Evolutionary conservation across 176 grass and related monocot species (phyloP).

Genomic region (Lolium perenne): DNA sequence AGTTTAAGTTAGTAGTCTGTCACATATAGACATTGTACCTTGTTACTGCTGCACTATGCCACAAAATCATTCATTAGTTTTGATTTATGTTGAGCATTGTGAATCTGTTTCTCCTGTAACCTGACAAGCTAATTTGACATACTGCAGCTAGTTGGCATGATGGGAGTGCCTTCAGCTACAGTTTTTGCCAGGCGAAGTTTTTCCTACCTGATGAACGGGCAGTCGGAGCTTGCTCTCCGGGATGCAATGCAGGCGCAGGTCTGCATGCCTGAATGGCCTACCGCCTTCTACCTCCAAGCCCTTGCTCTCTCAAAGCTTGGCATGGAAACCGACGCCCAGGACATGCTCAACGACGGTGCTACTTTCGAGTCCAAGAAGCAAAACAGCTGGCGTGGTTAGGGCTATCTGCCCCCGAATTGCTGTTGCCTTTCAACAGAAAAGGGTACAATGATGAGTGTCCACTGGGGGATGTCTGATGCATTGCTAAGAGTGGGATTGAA

Average conservation of each 20-base stretch:
- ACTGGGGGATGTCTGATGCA: slow-evolving; percentile 9
- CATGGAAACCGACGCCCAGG: slow-evolving; percentile 97
- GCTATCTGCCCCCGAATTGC: not conserved
- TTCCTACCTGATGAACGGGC: slow-evolving; percentile 95
- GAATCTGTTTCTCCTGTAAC: slow-evolving; percentile 1
- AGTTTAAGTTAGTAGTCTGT: slow-evolving; percentile 10
- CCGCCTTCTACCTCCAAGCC: slow-evolving; percentile 94
- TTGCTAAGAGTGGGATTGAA: slow-evolving; percentile 51
- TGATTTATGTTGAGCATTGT: slow-evolving; percentile 8
- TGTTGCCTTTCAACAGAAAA: slow-evolving; percentile 21
- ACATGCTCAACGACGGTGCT: slow-evolving; percentile 97
- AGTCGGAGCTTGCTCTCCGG: slow-evolving; percentile 87
- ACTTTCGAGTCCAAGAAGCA: slow-evolving; percentile 93
- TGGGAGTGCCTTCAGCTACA: slow-evolving; percentile 85
- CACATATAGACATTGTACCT: slow-evolving; percentile 12
- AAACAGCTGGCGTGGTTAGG: slow-evolving; percentile 85
- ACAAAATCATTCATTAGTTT: not conserved
- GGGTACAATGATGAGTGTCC: slow-evolving; percentile 29
- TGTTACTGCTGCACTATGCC: not conserved
- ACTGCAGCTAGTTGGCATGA: slow-evolving; percentile 87
- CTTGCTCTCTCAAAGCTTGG: slow-evolving; percentile 95
- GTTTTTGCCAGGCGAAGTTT: slow-evolving; percentile 88
- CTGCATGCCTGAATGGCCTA: slow-evolving; percentile 99
- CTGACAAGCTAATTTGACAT: slow-evolving; percentile 28
- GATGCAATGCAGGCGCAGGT: slow-evolving; percentile 99